A percentile compares a stretch with the other conserved stretches of the same genome.
Evolutionary conservation across 139 green algal genomes (phyloP).

Genomic region (Pycnococcus provasolii): DNA sequence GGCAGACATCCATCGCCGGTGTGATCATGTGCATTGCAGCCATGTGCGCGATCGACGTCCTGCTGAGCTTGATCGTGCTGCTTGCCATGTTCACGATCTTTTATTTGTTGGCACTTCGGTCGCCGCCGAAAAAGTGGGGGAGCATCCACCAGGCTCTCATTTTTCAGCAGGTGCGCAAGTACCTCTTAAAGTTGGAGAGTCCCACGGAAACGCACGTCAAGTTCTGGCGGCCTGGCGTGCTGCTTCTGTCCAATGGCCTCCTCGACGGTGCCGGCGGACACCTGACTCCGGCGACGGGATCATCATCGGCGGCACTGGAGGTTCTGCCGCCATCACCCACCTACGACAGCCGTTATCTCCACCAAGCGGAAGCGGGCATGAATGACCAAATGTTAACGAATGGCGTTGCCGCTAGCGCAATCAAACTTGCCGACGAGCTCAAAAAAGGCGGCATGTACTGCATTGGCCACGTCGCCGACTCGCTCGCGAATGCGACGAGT

Average conservation of each 20-base stretch:
- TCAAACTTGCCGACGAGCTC: not conserved
- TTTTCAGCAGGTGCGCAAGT: conserved; percentile 3
- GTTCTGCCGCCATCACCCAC: too few relatives aligned
- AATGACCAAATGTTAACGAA: too few relatives aligned
- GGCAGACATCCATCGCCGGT: not conserved
- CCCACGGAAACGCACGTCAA: not conserved
- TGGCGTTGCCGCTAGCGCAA: too few relatives aligned
- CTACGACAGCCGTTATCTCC: too few relatives aligned
- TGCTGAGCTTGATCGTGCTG: not conserved
- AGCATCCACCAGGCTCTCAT: not conserved
- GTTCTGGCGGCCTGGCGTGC: not conserved
- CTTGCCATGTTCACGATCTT: not conserved
- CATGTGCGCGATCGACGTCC: not conserved
- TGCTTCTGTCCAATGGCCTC: too few relatives aligned
- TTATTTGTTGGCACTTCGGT: not conserved
- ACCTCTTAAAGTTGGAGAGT: not conserved
- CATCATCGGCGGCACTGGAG: too few relatives aligned
- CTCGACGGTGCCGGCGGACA: too few relatives aligned
- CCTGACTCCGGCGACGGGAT: too few relatives aligned
- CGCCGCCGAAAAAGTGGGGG: not conserved
- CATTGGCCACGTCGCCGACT: not conserved
- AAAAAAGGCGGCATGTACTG: conserved; percentile 1
- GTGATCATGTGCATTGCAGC: not conserved
- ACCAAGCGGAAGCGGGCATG: too few relatives aligned
- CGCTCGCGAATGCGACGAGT: too few relatives aligned